A percentile compares a stretch with the other conserved stretches of the same genome.
phyloP scores from a whole-genome alignment of 129 eudicot genomes.

The Flaveria bidentis region DNA sequence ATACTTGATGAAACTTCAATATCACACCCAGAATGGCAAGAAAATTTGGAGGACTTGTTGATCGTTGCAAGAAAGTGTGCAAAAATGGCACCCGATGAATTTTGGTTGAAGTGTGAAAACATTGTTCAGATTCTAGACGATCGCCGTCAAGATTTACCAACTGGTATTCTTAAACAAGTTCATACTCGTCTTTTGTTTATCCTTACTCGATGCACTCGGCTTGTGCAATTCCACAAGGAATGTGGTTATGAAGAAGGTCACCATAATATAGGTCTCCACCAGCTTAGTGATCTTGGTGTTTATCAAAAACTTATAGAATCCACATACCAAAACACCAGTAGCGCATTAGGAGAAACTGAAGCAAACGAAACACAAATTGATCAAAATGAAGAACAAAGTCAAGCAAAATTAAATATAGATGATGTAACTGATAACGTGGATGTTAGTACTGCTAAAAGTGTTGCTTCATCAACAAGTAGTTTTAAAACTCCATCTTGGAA shows the following conservation, averaged over 20 bases:
- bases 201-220: constrained; percentile 91
- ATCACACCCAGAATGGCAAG: constrained; percentile 78
- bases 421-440: constrained; percentile 40
- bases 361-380: constrained; percentile 33
- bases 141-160: constrained; percentile 90
- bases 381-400: constrained; percentile 40
- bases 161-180: constrained; percentile 79
- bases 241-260: constrained; percentile 84
- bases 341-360: constrained; percentile 41
- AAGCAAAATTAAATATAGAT: constrained; percentile 34
- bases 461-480: constrained; percentile 62
- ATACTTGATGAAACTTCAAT: constrained; percentile 66
- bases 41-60: constrained; percentile 73
- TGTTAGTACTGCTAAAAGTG: constrained; percentile 66
- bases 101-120: constrained; percentile 85
- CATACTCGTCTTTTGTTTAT: constrained; percentile 91
- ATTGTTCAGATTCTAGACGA: constrained; percentile 91
- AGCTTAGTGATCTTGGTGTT: constrained; percentile 82
- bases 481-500: constrained; percentile 79
- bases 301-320: constrained; percentile 50
- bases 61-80: constrained; percentile 75
- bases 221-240: constrained; percentile 95
- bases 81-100: constrained; percentile 80
- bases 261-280: constrained; percentile 60
- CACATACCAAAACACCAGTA: constrained; percentile 38